phyloP scores from a whole-genome alignment of 805 yeast species.

The Scheffersomyces spartinae region DNA sequence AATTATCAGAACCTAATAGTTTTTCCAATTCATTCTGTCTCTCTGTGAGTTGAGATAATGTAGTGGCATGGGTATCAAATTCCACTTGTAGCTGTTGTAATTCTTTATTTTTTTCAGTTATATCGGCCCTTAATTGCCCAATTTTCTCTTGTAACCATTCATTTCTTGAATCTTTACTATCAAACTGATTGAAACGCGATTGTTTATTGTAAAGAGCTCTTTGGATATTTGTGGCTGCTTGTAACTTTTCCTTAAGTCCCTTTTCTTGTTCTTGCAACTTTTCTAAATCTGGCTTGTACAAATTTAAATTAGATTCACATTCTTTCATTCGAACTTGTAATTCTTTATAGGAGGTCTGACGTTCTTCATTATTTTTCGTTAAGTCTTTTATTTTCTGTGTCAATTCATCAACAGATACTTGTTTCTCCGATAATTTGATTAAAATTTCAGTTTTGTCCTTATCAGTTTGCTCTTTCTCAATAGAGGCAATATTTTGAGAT shows the following conservation, averaged over 20 bases:
- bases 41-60: slow-evolving; percentile 7
- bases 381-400: slow-evolving; percentile 20
- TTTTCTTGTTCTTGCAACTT: slow-evolving; percentile 29
- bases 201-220: slow-evolving; percentile 56
- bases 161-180: slow-evolving; percentile 47
- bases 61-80: slow-evolving; percentile 6
- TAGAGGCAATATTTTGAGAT: slow-evolving; percentile 35
- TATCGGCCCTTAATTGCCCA: slow-evolving; percentile 14
- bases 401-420: slow-evolving; percentile 34
- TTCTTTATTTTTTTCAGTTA: slow-evolving; percentile 13
- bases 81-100: slow-evolving; percentile 13
- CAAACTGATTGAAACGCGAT: slow-evolving; percentile 54
- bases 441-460: slow-evolving; percentile 37
- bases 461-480: slow-evolving; percentile 48
- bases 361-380: slow-evolving; percentile 9
- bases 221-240: slow-evolving; percentile 38
- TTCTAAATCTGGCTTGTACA: slow-evolving; percentile 30
- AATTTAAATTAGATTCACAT: slow-evolving; percentile 24
- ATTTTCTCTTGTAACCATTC: slow-evolving; percentile 52
- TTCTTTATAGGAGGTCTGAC: slow-evolving; percentile 10
- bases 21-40: slow-evolving; percentile 18
- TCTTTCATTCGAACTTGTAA: slow-evolving; percentile 16
- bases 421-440: slow-evolving; percentile 36
- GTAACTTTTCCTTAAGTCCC: slow-evolving; percentile 24
- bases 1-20: slow-evolving; percentile 23